Conservation (phyloP, 352 stramenopile genomes). For the Pythium myriotylum region DNA sequence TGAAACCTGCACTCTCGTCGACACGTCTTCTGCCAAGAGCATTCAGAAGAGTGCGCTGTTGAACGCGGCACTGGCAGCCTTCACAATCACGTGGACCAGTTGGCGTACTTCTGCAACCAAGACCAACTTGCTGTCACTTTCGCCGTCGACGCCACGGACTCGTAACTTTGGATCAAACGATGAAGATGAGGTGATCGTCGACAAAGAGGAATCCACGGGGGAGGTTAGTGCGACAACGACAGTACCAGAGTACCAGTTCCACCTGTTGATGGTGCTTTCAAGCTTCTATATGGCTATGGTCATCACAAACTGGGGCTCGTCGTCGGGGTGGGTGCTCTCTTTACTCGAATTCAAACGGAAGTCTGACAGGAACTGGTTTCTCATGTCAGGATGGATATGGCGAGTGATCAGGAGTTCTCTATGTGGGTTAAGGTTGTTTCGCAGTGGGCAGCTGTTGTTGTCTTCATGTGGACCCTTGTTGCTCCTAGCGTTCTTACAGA, state of each 20-base stretch:
- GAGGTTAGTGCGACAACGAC: background rate
- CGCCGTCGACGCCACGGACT: slow-evolving; percentile 10
- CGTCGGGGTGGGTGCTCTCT: slow-evolving; percentile 42
- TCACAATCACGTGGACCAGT: slow-evolving; percentile 63
- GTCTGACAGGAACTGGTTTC: background rate
- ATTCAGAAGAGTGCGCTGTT: slow-evolving; percentile 43
- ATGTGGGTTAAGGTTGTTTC: slow-evolving; percentile 96
- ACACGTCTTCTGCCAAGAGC: slow-evolving; percentile 34
- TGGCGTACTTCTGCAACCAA: slow-evolving; percentile 69
- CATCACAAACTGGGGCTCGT: slow-evolving; percentile 75
- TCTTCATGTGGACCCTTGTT: slow-evolving; percentile 96
- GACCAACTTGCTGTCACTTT: slow-evolving; percentile 56
- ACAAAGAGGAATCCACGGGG: background rate
- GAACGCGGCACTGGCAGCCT: slow-evolving; percentile 46
- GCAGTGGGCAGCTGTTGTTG: slow-evolving; percentile 88
- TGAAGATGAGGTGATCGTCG: slow-evolving; percentile 7
- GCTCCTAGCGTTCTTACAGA: slow-evolving; percentile 91
- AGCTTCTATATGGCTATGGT: slow-evolving; percentile 87
- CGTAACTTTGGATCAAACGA: background rate
- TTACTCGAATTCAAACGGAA: background rate
- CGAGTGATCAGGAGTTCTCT: slow-evolving; percentile 61
- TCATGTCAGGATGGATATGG: slow-evolving; percentile 34
- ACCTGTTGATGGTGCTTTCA: slow-evolving; percentile 72
- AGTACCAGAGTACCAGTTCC: slow-evolving; percentile 75
- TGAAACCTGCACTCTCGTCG: slow-evolving; percentile 39